Conservation (phyloP, 305 asterid species). For the Rubia peregrina region DNA sequence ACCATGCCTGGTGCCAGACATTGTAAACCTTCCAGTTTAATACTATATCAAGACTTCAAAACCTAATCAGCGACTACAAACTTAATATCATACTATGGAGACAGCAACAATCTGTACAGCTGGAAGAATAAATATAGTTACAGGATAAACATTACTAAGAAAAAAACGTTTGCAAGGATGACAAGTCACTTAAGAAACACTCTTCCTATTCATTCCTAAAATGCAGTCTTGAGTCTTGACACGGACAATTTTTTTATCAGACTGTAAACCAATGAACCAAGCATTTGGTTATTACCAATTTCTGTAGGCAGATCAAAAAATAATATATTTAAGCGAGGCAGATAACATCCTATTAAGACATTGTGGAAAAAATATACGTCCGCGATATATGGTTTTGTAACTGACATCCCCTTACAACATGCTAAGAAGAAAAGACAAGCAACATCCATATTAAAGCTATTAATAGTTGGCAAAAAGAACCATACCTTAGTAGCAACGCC, state of each 20-base stretch:
- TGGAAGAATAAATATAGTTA: background rate
- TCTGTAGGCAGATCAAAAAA: background rate
- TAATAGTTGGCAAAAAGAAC: background rate
- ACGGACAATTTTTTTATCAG: background rate
- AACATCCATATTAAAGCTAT: background rate
- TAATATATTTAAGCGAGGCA: background rate
- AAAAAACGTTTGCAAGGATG: background rate
- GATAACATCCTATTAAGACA: background rate
- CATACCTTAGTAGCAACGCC: conserved; percentile 82
- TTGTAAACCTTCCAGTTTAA: background rate
- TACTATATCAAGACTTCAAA: background rate
- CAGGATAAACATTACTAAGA: background rate
- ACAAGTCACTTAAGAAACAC: background rate
- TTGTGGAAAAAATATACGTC: background rate
- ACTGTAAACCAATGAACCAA: background rate
- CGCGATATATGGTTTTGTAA: background rate
- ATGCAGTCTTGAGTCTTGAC: background rate
- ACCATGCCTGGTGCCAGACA: background rate
- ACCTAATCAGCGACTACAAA: background rate
- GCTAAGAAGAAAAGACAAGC: background rate
- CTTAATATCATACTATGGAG: background rate
- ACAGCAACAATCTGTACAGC: background rate
- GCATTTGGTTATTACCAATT: background rate
- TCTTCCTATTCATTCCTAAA: background rate
- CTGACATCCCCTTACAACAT: background rate